Base-by-base conservation (phyloP, 1,284 basidiomycete genomes). In the Leccinum pachyderme region DNA sequence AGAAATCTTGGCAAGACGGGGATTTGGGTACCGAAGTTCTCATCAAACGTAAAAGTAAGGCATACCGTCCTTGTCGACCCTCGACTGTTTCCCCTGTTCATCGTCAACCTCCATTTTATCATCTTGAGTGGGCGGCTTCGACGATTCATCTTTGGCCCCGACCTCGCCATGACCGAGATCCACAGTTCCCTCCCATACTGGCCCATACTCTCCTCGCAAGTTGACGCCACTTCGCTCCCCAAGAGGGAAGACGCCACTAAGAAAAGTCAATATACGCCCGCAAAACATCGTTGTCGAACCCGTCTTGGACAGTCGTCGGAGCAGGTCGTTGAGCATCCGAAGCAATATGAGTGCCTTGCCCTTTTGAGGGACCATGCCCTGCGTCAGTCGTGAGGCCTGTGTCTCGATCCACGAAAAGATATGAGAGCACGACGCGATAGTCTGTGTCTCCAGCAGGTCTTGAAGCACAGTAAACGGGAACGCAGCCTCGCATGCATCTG, bases 211-310 rank as follows among this genome's bases (percentile, higher is more conserved):
- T 54, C 94, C 94, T 41, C 91, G 77, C 59, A 95, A 71, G 70
- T 96, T 96, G 46, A 96, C 93, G 35, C 93, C 93, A 68, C 91
- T 94, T 47, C 92, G 78, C 70, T 96, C 93, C 2, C 90, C 89
- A 8, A 96, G 73, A 4, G 92, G 91, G 65, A 95, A 95, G 1
- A 93, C 91, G 1, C 81, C 82, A 58, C 89, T 91, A 47, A 96
- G 74, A 68, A 95, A 91, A 2, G 89, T 90, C 64, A 95, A 77
- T 64, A 96, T 93, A 2, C 92, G 81, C 2, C 94, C 94, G 60
- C 90, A 92, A 68, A 96, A 92, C 62, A 89, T 83, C 3, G 92
- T 92, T 35, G 84, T 86, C 8, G 82, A 79, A 50, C 91, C 91
- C 66, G 86, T 90, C 72, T 93, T 93, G 27, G 90, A 91, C 12